phyloP scores from a whole-genome alignment of 805 yeast genomes.

The Wickerhamomyces silvicola region DNA sequence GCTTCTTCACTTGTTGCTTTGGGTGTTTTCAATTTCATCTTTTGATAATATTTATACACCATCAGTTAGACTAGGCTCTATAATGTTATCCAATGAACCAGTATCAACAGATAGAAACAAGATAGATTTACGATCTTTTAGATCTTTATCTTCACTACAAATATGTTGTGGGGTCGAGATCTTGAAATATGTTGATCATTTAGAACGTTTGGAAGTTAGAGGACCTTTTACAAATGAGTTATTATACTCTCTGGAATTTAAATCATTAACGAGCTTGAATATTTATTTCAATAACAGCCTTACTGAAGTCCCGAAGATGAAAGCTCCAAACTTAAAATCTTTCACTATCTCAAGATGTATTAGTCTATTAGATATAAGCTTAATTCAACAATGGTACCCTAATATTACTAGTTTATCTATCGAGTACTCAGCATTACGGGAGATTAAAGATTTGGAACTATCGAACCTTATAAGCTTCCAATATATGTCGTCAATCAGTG shows the following conservation, averaged over 20 bases:
- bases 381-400: constrained; percentile 6
- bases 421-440: constrained; percentile 10
- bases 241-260: constrained; percentile 3
- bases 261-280: constrained; percentile 3
- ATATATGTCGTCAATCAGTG: constrained; percentile 11
- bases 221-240: constrained; percentile 10
- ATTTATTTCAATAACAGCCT: constrained; percentile 10
- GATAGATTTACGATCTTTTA: constrained; percentile 10
- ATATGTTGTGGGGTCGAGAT: constrained; percentile 12
- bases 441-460: constrained; percentile 2
- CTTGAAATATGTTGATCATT: constrained; percentile 3
- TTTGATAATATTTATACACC: constrained; percentile 7
- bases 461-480: constrained; percentile 1
- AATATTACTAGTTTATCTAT: constrained; percentile 3
- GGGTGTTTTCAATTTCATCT: constrained; percentile 8
- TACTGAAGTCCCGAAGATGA: constrained; percentile 6
- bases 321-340: constrained; percentile 5
- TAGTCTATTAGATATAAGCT: constrained; percentile 3
- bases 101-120: not conserved
- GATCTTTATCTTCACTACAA: constrained; percentile 4
- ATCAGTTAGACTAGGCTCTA: constrained; percentile 4
- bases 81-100: constrained; percentile 17
- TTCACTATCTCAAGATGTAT: constrained; percentile 9
- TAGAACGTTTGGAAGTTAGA: constrained; percentile 10
- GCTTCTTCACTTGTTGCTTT: constrained; percentile 4